These are phyloP conservation scores for Pseudotulostoma volvatum DNA, from an alignment of 495 filamentous ascomycete genomes.

Conservation along the genomic window DNA sequence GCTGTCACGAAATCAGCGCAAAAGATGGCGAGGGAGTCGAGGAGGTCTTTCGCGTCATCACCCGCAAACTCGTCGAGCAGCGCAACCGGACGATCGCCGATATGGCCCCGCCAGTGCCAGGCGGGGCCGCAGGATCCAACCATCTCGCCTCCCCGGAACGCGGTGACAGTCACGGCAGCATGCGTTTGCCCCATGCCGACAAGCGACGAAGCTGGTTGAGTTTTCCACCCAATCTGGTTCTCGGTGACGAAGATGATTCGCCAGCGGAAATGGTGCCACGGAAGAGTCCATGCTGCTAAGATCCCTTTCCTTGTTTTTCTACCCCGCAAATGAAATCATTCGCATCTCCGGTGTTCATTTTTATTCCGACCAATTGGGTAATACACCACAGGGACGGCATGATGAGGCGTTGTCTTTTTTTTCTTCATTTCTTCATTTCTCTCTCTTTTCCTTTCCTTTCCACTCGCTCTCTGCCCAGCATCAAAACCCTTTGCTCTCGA, in stretches of 20 bases:
- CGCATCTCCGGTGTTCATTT: no score
- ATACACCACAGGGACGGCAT: no score
- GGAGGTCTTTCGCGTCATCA: slow-evolving; percentile 91
- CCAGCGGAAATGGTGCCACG: neutral
- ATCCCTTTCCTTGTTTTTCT: neutral
- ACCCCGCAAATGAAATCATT: no score
- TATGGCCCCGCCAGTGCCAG: neutral
- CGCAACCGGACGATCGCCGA: slow-evolving; percentile 39
- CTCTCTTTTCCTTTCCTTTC: no score
- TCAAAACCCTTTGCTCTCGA: no score
- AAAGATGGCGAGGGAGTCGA: slow-evolving; percentile 93
- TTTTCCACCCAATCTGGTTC: slow-evolving; percentile 26
- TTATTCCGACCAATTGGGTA: no score
- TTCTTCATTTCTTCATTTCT: no score
- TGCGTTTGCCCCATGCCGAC: slow-evolving; percentile 26
- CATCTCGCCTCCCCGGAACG: slow-evolving; percentile 6
- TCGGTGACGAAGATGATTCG: slow-evolving; percentile 16
- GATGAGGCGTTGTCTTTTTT: no score
- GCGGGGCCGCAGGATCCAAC: neutral
- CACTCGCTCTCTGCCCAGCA: no score
- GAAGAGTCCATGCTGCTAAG: slow-evolving; percentile 3
- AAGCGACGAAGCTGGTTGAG: slow-evolving; percentile 39
- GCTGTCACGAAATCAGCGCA: slow-evolving; percentile 90
- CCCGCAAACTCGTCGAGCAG: slow-evolving; percentile 87
- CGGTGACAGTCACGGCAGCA: slow-evolving; percentile 26